Evolutionary conservation across 257 asterid genomes (phyloP).

Genomic region (Solanum peruvianum): DNA sequence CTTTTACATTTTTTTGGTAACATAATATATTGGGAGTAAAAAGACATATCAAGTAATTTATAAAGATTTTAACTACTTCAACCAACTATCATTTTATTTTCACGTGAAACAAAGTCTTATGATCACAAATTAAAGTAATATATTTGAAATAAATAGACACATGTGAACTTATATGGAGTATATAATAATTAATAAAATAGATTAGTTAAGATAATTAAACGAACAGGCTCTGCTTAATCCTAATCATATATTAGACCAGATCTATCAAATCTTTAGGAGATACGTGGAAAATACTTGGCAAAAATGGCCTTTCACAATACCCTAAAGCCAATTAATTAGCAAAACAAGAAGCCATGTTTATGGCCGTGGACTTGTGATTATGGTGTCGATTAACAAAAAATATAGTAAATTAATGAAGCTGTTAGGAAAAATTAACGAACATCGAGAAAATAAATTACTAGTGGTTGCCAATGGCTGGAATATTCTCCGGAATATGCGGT

Average conservation of each 20-base stretch:
- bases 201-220: not conserved
- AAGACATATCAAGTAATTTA: not conserved
- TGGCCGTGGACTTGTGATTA: not conserved
- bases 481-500: slow-evolving; percentile 12
- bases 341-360: not conserved
- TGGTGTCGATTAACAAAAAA: not conserved
- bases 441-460: not conserved
- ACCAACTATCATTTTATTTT: not conserved
- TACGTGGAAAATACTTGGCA: not conserved
- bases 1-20: not conserved
- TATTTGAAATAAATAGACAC: not conserved
- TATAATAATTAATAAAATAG: not conserved
- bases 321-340: not conserved
- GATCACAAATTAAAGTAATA: not conserved
- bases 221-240: not conserved
- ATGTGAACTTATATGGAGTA: not conserved
- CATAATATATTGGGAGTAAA: not conserved
- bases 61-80: not conserved
- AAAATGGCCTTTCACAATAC: not conserved
- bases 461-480: not conserved
- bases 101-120: not conserved
- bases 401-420: not conserved
- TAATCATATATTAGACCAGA: not conserved
- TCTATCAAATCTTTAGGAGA: not conserved
- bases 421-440: not conserved